A percentile compares a stretch with the other conserved stretches of the same genome.
phyloP scores from a whole-genome alignment of 192 early-diverging fungal genomes.

The Backusella sp. region DNA sequence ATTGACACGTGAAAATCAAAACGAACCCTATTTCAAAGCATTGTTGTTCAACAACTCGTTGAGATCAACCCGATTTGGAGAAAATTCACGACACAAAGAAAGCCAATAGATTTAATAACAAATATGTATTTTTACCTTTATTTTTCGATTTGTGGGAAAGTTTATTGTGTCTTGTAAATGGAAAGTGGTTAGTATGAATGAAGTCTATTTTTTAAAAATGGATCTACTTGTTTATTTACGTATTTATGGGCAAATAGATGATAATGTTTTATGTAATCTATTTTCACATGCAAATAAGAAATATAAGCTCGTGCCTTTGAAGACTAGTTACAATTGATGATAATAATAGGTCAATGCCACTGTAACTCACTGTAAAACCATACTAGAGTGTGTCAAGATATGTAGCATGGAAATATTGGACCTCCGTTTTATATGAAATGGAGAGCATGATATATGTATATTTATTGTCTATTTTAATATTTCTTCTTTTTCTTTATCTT shows the following conservation, averaged over 20 bases:
- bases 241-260: background rate
- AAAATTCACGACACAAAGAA: slow-evolving; percentile 1
- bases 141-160: background rate
- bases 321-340: background rate
- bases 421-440: background rate
- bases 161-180: background rate
- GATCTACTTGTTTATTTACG: background rate
- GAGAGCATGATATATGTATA: background rate
- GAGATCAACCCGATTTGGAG: background rate
- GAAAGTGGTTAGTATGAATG: background rate
- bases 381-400: background rate
- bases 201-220: background rate
- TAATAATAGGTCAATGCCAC: slow-evolving; percentile 8
- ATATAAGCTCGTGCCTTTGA: background rate
- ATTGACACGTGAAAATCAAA: background rate
- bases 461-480: background rate
- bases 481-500: background rate
- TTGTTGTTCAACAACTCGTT: background rate
- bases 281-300: background rate
- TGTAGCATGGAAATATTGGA: background rate
- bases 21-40: background rate
- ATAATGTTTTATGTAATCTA: background rate
- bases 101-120: background rate
- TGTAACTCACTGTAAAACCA: background rate
- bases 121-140: background rate